phyloP scores from a whole-genome alignment of 495 filamentous ascomycete genomes.

The Cercophora newfieldiana region DNA sequence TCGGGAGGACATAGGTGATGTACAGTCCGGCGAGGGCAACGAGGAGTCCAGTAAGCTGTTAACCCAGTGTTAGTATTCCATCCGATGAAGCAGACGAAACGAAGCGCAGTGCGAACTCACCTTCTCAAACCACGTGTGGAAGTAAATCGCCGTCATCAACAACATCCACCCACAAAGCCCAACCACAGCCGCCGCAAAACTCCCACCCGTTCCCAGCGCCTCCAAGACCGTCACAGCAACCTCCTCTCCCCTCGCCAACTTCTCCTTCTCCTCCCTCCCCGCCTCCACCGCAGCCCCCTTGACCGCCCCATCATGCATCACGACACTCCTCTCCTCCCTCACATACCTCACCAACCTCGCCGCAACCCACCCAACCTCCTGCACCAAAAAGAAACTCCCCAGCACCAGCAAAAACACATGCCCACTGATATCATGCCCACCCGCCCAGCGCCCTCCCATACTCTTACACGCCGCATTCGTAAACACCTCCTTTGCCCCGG shows the following conservation, averaged over 20 bases:
- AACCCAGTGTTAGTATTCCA: not conserved
- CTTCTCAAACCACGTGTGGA: slow-evolving; percentile 99
- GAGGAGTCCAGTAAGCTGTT: slow-evolving; percentile 68
- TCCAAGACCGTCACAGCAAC: slow-evolving; percentile 27
- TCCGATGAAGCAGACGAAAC: not conserved
- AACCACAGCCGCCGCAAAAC: slow-evolving; percentile 52
- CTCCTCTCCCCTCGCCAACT: slow-evolving; percentile 11
- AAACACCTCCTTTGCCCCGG: slow-evolving; percentile 44
- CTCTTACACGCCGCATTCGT: slow-evolving; percentile 81
- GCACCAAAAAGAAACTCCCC: slow-evolving; percentile 72
- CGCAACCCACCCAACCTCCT: slow-evolving; percentile 71
- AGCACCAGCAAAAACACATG: slow-evolving; percentile 93
- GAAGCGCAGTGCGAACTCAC: slow-evolving; percentile 51
- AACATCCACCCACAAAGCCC: slow-evolving; percentile 88
- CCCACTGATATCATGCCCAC: slow-evolving; percentile 90
- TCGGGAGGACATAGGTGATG: slow-evolving; percentile 73
- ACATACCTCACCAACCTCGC: slow-evolving; percentile 36
- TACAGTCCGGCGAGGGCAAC: slow-evolving; percentile 70
- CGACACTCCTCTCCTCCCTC: slow-evolving; percentile 57
- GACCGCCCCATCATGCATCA: slow-evolving; percentile 60
- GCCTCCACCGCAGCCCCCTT: slow-evolving; percentile 50
- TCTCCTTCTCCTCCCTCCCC: slow-evolving; percentile 36
- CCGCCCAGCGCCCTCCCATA: slow-evolving; percentile 78
- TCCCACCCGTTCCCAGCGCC: slow-evolving; percentile 45
- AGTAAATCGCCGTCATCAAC: slow-evolving; percentile 96